These are phyloP conservation scores for Arabis alpina DNA, from an alignment of 345 rosid species.

Conservation along the genomic window DNA sequence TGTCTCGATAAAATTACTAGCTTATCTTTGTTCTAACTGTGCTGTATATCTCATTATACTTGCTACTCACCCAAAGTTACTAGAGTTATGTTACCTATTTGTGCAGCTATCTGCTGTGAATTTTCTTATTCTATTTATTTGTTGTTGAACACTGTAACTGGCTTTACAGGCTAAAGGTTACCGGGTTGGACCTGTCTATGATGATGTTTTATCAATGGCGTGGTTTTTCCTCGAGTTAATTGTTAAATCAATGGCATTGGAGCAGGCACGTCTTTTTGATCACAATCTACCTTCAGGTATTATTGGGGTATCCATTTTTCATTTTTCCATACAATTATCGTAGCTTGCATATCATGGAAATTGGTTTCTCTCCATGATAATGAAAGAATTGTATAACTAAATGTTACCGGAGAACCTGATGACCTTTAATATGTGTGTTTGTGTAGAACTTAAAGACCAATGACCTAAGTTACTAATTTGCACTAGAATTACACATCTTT, in stretches of 20 bases:
- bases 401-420: constrained; percentile 10
- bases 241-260: constrained; percentile 98
- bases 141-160: constrained; percentile 26
- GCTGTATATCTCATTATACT: constrained; percentile 7
- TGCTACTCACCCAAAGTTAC: constrained; percentile 11
- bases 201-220: constrained; percentile 97
- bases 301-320: constrained; percentile 27
- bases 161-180: constrained; percentile 94
- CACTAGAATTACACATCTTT: constrained; percentile 2
- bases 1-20: constrained; percentile 6
- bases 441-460: constrained; percentile 16
- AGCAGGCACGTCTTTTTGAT: constrained; percentile 88
- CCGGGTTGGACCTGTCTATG: constrained; percentile 99
- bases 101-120: constrained; percentile 24
- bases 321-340: background rate
- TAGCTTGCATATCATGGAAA: constrained; percentile 8
- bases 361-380: constrained; percentile 15
- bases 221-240: constrained; percentile 99
- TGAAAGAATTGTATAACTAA: constrained; percentile 20
- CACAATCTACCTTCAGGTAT: constrained; percentile 91
- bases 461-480: constrained; percentile 17
- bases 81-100: constrained; percentile 18
- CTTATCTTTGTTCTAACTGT: constrained; percentile 22
- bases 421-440: constrained; percentile 17
- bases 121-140: constrained; percentile 7